Base-by-base conservation (phyloP, 805 yeast genomes). In the Tetrapisispora phaffii region DNA sequence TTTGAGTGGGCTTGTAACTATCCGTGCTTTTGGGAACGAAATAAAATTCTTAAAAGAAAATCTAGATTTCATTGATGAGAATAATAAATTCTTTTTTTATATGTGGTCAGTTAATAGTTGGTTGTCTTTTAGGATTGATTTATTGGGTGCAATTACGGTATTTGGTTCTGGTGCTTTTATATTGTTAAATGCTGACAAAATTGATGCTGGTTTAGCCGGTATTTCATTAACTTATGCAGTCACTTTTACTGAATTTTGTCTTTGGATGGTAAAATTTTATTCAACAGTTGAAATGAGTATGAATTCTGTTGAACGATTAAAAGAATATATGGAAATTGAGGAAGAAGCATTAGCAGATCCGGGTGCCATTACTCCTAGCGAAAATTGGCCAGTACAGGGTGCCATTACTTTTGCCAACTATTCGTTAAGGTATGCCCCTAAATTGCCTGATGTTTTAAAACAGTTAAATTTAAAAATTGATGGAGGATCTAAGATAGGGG, bases 171-270 rank as follows among this genome's bases (percentile, higher is more conserved):
- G 95, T 55, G 72, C 82, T 2, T 84, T 89, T 57, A 83, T 89
- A 28, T 69, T 93, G 42, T 60, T 74, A 42, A 78, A 81, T 45
- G 76, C 84, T 24, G 79, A 79, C 16, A 62, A 62, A 37, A 67
- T 90, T 42, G 96, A 89, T 65, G 82, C 97, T 37, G 97, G 97
- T 62, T 68, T 87, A 58, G 98, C 97, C 6, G 98, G 98, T 68
- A 79, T 90, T 52, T 86, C 97, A 0, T 73, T 90, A 50, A 81
- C 96, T 0, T 88, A 87, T 66, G 96, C 97, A 10, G 80, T 89
- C 51, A 75, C 89, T 8, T 88, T 93, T 67, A 83, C 88, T 31
- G 94, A 85, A 53, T 75, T 79, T 63, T 93, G 96, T 1, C 71
- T 93, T 47, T 90, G 97, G 97, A 71, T 87, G 52, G 95, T 93